A percentile compares a stretch with the other conserved stretches of the same genome.
These are phyloP conservation scores for Metschnikowia rubicola DNA, from an alignment of 805 yeast species.

Conservation along the genomic window DNA sequence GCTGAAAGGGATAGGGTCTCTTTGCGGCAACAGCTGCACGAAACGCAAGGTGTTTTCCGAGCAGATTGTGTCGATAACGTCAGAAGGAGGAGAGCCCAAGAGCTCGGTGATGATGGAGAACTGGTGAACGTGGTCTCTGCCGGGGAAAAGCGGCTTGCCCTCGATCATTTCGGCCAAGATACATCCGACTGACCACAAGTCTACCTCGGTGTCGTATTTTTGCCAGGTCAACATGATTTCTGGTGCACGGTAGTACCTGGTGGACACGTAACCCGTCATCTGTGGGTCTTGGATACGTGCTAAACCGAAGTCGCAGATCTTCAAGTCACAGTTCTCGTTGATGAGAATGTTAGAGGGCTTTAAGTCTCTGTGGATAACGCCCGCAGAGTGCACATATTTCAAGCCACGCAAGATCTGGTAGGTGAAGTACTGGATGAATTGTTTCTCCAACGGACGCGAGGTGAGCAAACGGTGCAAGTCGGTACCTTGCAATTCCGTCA, in stretches of 20 bases:
- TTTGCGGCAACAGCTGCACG: slow-evolving; percentile 87
- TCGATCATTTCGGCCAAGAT: slow-evolving; percentile 97
- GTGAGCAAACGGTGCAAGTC: slow-evolving; percentile 89
- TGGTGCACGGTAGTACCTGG: slow-evolving; percentile 95
- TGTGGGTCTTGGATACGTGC: slow-evolving; percentile 98
- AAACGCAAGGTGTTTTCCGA: slow-evolving; percentile 92
- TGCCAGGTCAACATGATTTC: slow-evolving; percentile 99
- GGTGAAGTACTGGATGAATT: slow-evolving; percentile 92
- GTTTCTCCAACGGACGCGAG: slow-evolving; percentile 91
- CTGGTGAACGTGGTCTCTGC: slow-evolving; percentile 97
- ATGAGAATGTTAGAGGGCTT: slow-evolving; percentile 82
- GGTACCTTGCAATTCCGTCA: slow-evolving; percentile 95
- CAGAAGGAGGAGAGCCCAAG: slow-evolving; percentile 93
- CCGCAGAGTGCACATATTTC: slow-evolving; percentile 88
- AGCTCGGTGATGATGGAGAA: slow-evolving; percentile 94
- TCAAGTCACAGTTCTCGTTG: slow-evolving; percentile 86
- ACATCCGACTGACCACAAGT: slow-evolving; percentile 97
- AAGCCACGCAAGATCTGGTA: slow-evolving; percentile 90
- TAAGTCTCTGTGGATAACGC: slow-evolving; percentile 85
- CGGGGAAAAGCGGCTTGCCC: slow-evolving; percentile 95
- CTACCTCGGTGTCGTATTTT: slow-evolving; percentile 93
- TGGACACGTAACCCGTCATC: slow-evolving; percentile 97
- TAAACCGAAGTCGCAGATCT: slow-evolving; percentile 90
- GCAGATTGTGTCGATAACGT: slow-evolving; percentile 93
- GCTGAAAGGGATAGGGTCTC: slow-evolving; percentile 86